Percentiles rank a stretch among this genome's conserved stretches.
phyloP scores from a whole-genome alignment of 192 early-diverging fungal species.

The Coemansia sp. region DNA sequence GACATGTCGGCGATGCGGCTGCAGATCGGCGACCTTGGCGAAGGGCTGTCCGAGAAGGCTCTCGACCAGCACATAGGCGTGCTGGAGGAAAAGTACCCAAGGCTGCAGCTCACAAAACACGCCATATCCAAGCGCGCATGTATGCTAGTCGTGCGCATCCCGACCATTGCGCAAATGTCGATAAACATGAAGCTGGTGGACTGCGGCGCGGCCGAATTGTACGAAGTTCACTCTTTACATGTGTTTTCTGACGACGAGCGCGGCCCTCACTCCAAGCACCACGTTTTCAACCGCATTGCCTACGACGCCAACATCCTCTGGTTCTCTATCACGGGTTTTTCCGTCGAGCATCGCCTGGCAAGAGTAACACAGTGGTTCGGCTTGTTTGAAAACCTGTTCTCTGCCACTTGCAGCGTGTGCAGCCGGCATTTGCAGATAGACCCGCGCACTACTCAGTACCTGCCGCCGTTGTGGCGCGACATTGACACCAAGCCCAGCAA shows the following conservation, averaged over 20 bases:
- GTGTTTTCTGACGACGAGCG: conserved; percentile 38
- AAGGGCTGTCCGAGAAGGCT: conserved; percentile 18
- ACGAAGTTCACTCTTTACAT: conserved; percentile 28
- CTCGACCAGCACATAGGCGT: conserved; percentile 26
- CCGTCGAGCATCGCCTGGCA: conserved; percentile 42
- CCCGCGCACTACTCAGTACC: conserved; percentile 44
- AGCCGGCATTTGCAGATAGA: conserved; percentile 45
- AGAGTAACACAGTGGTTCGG: conserved; percentile 49
- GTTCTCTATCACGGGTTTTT: conserved; percentile 46
- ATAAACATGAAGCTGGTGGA: conserved; percentile 34
- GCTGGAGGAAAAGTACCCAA: conserved; percentile 26
- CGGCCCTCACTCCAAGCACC: conserved; percentile 32
- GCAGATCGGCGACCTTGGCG: conserved; percentile 45
- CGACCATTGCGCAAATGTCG: conserved; percentile 39
- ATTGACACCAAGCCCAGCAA: conserved; percentile 26
- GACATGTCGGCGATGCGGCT: conserved; percentile 46
- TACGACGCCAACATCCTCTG: conserved; percentile 47
- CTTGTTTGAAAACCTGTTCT: conserved; percentile 42
- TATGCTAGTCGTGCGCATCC: conserved; percentile 40
- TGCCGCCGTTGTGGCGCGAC: conserved; percentile 50
- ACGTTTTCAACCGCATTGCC: conserved; percentile 40
- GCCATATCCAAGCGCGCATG: conserved; percentile 23
- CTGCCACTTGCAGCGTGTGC: conserved; percentile 46
- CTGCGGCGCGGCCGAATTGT: conserved; percentile 13
- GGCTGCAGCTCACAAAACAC: conserved; percentile 17